Conservation (phyloP, 169 alveolate genomes). For the Babesia bovis region DNA sequence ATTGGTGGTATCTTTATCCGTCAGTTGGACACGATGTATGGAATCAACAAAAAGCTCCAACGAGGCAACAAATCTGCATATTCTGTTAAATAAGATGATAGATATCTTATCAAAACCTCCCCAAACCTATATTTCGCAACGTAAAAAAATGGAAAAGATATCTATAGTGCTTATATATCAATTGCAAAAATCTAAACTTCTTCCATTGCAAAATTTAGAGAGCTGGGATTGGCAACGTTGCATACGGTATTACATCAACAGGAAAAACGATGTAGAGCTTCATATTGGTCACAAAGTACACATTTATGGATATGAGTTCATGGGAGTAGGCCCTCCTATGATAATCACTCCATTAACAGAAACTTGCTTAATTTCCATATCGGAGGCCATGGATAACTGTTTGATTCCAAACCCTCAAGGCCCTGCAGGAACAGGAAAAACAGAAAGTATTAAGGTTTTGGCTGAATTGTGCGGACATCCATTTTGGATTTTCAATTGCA, state of each 20-base stretch:
- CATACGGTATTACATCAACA: conserved; percentile 89
- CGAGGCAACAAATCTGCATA: not conserved
- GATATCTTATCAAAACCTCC: not conserved
- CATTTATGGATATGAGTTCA: conserved; percentile 96
- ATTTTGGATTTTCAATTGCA: conserved; percentile 97
- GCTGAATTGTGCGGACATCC: conserved; percentile 94
- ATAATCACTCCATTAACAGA: conserved; percentile 98
- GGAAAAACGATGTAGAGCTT: conserved; percentile 70
- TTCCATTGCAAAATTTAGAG: conserved; percentile 49
- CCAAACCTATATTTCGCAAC: too few species aligned
- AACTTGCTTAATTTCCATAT: conserved; percentile 94
- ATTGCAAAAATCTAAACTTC: conserved; percentile 77
- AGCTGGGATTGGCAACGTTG: conserved; percentile 94
- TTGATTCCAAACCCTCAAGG: conserved; percentile 99
- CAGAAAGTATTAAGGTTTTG: conserved; percentile 98
- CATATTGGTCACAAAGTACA: conserved; percentile 92
- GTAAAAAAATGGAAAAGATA: conserved; percentile 13
- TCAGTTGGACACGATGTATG: conserved; percentile 85
- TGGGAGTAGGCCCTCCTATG: conserved; percentile 94
- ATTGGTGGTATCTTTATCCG: conserved; percentile 80
- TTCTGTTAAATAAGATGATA: not conserved
- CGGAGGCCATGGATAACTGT: conserved; percentile 94
- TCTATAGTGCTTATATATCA: conserved; percentile 96
- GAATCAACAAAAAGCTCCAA: conserved; percentile 70
- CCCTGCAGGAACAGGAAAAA: conserved; percentile 99